These are phyloP conservation scores for Sphagnurus paluster DNA, from an alignment of 1,284 basidiomycete genomes.

Conservation along the genomic window DNA sequence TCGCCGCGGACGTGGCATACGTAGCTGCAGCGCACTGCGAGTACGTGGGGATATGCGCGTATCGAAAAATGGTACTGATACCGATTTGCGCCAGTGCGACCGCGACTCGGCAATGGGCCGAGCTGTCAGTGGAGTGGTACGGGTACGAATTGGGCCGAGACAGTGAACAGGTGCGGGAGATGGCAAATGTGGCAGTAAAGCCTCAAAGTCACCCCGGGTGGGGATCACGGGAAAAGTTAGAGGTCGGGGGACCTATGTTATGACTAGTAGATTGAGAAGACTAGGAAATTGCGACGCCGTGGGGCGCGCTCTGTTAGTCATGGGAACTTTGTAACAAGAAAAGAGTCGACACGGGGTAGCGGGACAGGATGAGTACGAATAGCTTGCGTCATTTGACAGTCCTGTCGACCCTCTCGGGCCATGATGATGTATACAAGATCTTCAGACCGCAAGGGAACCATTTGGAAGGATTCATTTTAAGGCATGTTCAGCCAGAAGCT, in stretches of 20 bases:
- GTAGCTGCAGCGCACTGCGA: slow-evolving; percentile 62
- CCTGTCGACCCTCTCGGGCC: no score
- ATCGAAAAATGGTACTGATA: slow-evolving; percentile 5
- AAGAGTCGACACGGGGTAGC: not conserved
- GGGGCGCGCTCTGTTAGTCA: slow-evolving; percentile 8
- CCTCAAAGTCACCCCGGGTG: slow-evolving; percentile 47
- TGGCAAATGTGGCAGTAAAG: slow-evolving; percentile 32
- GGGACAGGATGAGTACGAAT: no score
- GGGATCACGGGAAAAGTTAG: slow-evolving; percentile 38
- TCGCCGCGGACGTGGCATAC: slow-evolving; percentile 59
- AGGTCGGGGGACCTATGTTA: slow-evolving; percentile 24
- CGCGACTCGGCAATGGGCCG: slow-evolving; percentile 49
- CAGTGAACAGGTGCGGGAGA: slow-evolving; percentile 43
- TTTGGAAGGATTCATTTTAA: not conserved
- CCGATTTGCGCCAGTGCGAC: slow-evolving; percentile 33
- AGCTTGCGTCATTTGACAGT: no score
- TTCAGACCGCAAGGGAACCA: no score
- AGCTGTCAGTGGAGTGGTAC: slow-evolving; percentile 51
- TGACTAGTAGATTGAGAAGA: slow-evolving; percentile 3
- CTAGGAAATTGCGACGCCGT: not conserved
- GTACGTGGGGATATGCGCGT: slow-evolving; percentile 46
- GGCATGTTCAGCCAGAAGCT: not conserved
- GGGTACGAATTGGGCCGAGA: slow-evolving; percentile 54
- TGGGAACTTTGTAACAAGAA: not conserved
- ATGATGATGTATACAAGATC: no score